Evolutionary conservation across 2,329 filamentous ascomycete genomes (phyloP).

Genomic region (Paecilomyces niveus): DNA sequence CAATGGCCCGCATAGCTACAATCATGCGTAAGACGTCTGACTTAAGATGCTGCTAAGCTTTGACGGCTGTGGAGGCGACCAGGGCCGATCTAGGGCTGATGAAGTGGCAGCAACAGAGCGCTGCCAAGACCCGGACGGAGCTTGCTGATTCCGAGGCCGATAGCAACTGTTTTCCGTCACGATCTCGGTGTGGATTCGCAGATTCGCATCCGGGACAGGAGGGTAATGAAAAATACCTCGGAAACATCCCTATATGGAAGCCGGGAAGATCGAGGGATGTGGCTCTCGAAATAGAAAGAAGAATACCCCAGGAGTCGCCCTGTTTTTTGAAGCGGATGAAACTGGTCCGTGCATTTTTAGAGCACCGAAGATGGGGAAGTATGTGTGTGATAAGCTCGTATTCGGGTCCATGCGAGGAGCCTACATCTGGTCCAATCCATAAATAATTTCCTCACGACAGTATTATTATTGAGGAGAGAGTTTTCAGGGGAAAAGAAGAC

Average conservation of each 20-base stretch:
- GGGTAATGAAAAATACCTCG: too few species aligned
- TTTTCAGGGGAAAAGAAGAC: background rate
- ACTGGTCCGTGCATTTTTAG: background rate
- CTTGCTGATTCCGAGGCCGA: background rate
- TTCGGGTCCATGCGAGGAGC: background rate
- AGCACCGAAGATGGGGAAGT: background rate
- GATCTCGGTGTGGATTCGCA: background rate
- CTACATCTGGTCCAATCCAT: too few species aligned
- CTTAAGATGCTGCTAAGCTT: background rate
- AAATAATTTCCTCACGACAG: background rate
- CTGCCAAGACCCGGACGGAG: background rate
- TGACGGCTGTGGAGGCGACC: background rate
- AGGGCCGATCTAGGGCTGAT: background rate
- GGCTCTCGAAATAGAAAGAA: background rate
- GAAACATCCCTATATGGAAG: too few species aligned
- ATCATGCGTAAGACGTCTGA: background rate
- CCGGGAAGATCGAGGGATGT: background rate
- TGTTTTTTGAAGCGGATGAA: background rate
- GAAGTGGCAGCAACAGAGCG: background rate
- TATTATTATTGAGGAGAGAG: too few species aligned
- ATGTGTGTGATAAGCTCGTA: background rate
- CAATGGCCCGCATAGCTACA: too few species aligned
- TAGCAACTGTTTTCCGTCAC: background rate
- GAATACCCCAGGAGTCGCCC: background rate
- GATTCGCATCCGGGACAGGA: background rate